These are phyloP conservation scores for Phytophthora sansomeana DNA, from an alignment of 352 stramenopile genomes.

Conservation along the genomic window DNA sequence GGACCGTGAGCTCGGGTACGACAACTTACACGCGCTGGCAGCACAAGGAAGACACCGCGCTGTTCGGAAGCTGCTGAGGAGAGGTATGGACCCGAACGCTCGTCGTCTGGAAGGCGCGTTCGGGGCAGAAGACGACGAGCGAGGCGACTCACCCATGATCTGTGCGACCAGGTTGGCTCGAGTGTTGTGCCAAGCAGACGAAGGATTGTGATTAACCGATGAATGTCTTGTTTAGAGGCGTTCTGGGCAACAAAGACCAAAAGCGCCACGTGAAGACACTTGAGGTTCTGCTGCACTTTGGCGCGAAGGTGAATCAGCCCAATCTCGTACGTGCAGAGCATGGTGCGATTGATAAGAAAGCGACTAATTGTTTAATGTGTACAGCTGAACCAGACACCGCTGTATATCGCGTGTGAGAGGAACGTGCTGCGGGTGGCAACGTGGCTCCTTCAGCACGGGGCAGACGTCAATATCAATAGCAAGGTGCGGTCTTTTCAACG, in stretches of 20 bases:
- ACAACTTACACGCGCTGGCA: constrained; percentile 60
- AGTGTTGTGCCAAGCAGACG: neutral
- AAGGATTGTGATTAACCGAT: neutral
- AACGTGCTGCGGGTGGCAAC: constrained; percentile 45
- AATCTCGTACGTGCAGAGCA: constrained; percentile 46
- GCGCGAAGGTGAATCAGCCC: constrained; percentile 57
- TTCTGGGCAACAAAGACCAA: constrained; percentile 51
- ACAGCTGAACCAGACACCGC: constrained; percentile 65
- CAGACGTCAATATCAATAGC: constrained; percentile 58
- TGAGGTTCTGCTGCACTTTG: constrained; percentile 59
- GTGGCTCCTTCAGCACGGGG: constrained; percentile 64
- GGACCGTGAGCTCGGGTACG: constrained; percentile 60
- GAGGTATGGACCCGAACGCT: constrained; percentile 71
- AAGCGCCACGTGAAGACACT: constrained; percentile 67
- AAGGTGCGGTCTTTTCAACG: constrained; percentile 38
- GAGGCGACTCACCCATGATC: constrained; percentile 66
- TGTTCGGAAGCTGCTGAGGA: constrained; percentile 57
- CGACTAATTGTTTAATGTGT: neutral
- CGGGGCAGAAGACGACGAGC: constrained; percentile 53
- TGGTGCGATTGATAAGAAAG: neutral
- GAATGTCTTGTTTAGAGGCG: constrained; percentile 31
- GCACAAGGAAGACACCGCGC: constrained; percentile 50
- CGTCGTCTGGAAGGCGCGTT: constrained; percentile 36
- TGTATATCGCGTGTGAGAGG: constrained; percentile 66
- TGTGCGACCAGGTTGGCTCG: constrained; percentile 53